Evolutionary conservation across 192 early-diverging fungal species (phyloP), one percentile per base, ranked within the genome.

Genomic region (Rhizophagus prolifer): DNA sequence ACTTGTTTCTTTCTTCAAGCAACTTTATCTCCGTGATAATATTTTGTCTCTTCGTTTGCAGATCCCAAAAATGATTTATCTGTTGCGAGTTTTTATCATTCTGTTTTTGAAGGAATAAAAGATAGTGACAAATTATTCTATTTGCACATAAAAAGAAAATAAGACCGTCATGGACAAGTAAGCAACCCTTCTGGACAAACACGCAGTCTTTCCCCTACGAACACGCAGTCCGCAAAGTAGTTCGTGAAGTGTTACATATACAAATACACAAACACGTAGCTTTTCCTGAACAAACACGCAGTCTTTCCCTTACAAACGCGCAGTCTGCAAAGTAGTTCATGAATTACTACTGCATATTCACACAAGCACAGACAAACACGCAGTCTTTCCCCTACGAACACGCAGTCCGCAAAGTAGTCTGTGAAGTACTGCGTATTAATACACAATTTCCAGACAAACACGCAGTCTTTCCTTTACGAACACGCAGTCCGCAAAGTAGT

Each of bases 51-150:
- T 72, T 30, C 26, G 28, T 21, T 75, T 64, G 61, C 7, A 75
- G 54, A 58, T 28, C 61, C 41, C 73, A 61, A 26, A 75, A 75
- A 75, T 30, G 31, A 64, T 63, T 75, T 75, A 75, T 44, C 41
- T 38, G 28, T 25, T 65, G 50, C 30, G 25, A 64, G 7, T 75
- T 75, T 26, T 65, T 75, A 75, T 75, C 38, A 63, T 75, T 64
- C 73, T 75, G 30, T 3, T 31, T n/a, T 31, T 60, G 9, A 65
- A 30, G 30, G 47, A 59, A 64, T 38, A 19, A 31, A 12, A 75
- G 38, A 4, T 25, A 25, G 13, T 59, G 25, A 64, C 21, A 75
- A n/a, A 46, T n/a, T 63, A 21, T 63, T 62, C 36, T 71, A 3
- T 26, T 50, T 54, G 41, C n/a, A 31, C 3, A 25, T 54, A 9